Conservation (phyloP, 2,329 filamentous ascomycete species). For the Sarocladium oryzae region DNA sequence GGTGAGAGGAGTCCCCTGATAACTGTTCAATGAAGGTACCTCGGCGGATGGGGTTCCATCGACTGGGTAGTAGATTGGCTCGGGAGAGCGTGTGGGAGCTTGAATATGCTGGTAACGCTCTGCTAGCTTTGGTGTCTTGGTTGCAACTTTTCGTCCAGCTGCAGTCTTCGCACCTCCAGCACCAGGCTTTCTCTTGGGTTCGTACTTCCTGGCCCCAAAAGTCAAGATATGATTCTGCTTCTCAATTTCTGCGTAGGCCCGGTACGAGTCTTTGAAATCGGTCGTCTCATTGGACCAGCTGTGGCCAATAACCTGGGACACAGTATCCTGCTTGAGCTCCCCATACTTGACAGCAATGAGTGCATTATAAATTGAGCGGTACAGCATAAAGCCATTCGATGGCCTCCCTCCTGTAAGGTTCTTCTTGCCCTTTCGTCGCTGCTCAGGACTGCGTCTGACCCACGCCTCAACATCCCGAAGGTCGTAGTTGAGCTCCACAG, state of each 20-base stretch:
- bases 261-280: slow-evolving; percentile 69
- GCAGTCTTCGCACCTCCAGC: not conserved
- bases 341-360: slow-evolving; percentile 74
- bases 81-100: not conserved
- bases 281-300: slow-evolving; percentile 53
- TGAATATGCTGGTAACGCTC: not conserved
- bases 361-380: slow-evolving; percentile 86
- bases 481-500: slow-evolving; percentile 33
- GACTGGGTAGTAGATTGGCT: not conserved
- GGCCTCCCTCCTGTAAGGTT: slow-evolving; percentile 58
- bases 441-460: slow-evolving; percentile 32
- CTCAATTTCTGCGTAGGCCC: slow-evolving; percentile 71
- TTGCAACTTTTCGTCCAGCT: not conserved
- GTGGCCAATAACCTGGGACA: slow-evolving; percentile 78
- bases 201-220: slow-evolving; percentile 34
- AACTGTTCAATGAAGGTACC: not conserved
- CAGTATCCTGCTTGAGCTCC: slow-evolving; percentile 88
- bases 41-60: not conserved
- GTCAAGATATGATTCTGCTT: slow-evolving; percentile 77
- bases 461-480: slow-evolving; percentile 67
- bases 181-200: not conserved
- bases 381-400: slow-evolving; percentile 98
- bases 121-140: not conserved
- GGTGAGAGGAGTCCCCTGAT: not conserved
- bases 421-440: slow-evolving; percentile 61